These are phyloP conservation scores for Eutrema heterophyllum DNA, from an alignment of 345 rosid species.

Conservation along the genomic window DNA sequence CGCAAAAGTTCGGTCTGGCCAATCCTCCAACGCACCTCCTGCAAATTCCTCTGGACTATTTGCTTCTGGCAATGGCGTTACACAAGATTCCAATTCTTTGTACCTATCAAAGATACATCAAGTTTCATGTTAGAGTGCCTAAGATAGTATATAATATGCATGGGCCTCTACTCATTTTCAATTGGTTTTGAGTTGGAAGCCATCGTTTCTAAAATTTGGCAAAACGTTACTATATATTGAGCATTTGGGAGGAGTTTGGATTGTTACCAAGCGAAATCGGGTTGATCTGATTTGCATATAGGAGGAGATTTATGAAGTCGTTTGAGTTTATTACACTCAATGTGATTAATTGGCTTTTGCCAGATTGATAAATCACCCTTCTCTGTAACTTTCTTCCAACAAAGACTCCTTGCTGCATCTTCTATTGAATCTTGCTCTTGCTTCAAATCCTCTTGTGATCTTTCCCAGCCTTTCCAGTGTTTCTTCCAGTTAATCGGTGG, in stretches of 20 bases:
- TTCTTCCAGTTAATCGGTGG: constrained; percentile 91
- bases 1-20: constrained; percentile 84
- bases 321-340: constrained; percentile 57
- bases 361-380: constrained; percentile 64
- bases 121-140: not conserved
- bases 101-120: constrained; percentile 39
- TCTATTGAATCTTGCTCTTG: constrained; percentile 89
- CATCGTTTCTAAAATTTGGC: not conserved
- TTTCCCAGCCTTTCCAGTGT: constrained; percentile 94
- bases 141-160: not conserved
- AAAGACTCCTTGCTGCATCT: constrained; percentile 58
- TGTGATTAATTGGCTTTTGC: constrained; percentile 86
- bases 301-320: constrained; percentile 50
- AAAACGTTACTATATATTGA: not conserved
- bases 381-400: constrained; percentile 92
- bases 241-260: not conserved
- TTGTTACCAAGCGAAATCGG: constrained; percentile 73
- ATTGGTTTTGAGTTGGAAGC: not conserved
- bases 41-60: constrained; percentile 65
- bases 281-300: constrained; percentile 66
- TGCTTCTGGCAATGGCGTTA: constrained; percentile 81
- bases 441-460: constrained; percentile 73
- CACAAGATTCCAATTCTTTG: constrained; percentile 74
- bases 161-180: not conserved
- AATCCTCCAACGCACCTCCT: constrained; percentile 74